Conservation (phyloP, 1,284 basidiomycete species). For the Rugosomyces carneus region DNA sequence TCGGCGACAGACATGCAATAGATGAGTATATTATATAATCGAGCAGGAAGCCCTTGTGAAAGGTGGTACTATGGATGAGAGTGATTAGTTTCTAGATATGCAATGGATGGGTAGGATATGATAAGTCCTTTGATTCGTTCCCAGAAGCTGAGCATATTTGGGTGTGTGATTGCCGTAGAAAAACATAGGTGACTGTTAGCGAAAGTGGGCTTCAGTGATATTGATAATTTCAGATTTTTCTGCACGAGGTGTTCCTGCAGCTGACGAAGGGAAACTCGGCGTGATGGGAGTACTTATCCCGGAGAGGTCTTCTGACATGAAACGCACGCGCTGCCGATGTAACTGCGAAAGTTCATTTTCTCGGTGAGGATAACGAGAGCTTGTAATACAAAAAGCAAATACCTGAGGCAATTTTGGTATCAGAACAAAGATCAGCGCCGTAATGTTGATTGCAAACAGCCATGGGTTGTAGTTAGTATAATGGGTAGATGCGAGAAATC, state of each 20-base stretch:
- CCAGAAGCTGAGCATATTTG: conserved; percentile 3
- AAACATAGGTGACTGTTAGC: conserved; percentile 15
- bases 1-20: conserved; percentile 26
- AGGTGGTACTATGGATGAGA: conserved; percentile 18
- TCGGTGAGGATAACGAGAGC: conserved; percentile 4
- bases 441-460: conserved; percentile 89
- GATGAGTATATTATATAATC: conserved; percentile 28
- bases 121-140: conserved; percentile 10
- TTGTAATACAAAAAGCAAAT: background rate
- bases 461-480: conserved; percentile 95
- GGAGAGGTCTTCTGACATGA: conserved; percentile 56
- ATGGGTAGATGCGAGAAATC: conserved; percentile 95
- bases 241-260: conserved; percentile 31
- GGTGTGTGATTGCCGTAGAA: background rate
- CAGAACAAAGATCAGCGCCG: conserved; percentile 79
- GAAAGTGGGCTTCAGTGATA: conserved; percentile 35
- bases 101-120: conserved; percentile 19
- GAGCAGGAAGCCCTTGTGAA: conserved; percentile 19
- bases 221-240: conserved; percentile 24
- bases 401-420: conserved; percentile 96
- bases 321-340: conserved; percentile 73
- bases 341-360: conserved; percentile 38
- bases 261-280: conserved; percentile 46
- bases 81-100: conserved; percentile 22
- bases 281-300: conserved; percentile 62